Evolutionary conservation across 768 basidiomycete genomes (phyloP), one percentile per base, ranked within the genome.

Genomic region (Tricholoma terreum): DNA sequence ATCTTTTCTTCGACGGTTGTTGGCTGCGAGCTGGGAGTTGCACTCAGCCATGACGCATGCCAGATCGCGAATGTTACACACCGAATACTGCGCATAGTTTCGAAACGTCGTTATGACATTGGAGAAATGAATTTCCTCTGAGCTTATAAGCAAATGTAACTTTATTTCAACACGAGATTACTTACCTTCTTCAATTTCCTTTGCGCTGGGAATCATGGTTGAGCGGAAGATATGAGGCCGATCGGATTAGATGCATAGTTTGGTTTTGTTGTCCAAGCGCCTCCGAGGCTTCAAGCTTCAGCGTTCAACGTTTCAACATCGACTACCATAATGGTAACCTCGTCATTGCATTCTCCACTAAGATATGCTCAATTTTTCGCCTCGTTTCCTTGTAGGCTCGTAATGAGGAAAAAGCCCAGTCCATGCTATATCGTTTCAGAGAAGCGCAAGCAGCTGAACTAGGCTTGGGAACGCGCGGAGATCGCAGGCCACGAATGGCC

Each of bases 391-490:
- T 43, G 24, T 61, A 93, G 94, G 94, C 95, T 60, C 89, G 95
- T 72, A 98, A 98, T 88, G 91, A 94, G 72, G 96, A 98, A 74
- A 99, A 98, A 72, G 92, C 94, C 1, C 94, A 96, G 35, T 63
- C 62, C 21, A 63, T 65, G 64, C 50, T 65, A 17, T 65, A 93
- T 70, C 91, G 94, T 57, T 98, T 99, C 75, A 89, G 96, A 54
- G 94, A 98, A 75, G 91, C 92, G 45, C 96, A 99, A 69, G 94
- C 93, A 0, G 90, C 90, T 33, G 95, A 98, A 77, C 87, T 98
- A 64, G 95, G 96, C 35, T 83, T 99, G 21, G 89, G 90, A 33
- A 88, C 90, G 14, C 84, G 91, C 46, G 79, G 75, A 9, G 95
- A 95, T 71, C 84, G 86, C n/a, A 79, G 95, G 36, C 96, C 94